Conservation (phyloP, 2,329 filamentous ascomycete genomes). For the Whalleya microplaca region DNA sequence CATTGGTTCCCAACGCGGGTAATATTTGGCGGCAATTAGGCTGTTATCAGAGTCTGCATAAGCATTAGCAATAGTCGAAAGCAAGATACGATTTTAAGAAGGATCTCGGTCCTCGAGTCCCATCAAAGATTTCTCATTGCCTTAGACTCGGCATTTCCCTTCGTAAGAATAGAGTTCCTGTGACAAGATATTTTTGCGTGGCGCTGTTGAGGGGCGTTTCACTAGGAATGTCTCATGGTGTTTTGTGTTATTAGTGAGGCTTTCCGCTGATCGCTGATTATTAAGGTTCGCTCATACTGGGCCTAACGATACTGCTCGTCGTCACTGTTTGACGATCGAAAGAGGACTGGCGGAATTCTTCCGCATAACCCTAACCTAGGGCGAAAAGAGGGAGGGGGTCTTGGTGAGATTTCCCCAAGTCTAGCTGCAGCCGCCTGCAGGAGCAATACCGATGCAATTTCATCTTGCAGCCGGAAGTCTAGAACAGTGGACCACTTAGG, state of each 20-base stretch:
- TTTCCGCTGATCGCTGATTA: background rate
- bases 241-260: background rate
- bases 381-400: background rate
- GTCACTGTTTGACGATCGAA: background rate
- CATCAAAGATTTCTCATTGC: background rate
- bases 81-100: background rate
- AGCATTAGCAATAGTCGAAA: background rate
- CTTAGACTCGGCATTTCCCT: background rate
- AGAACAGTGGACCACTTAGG: conserved; percentile 18
- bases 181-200: background rate
- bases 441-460: conserved; percentile 32
- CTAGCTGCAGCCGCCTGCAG: conserved; percentile 18
- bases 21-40: conserved; percentile 27
- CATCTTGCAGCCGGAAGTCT: conserved; percentile 27
- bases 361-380: background rate
- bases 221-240: background rate
- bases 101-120: background rate
- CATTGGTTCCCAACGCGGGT: conserved; percentile 13
- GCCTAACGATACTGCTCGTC: background rate
- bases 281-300: background rate
- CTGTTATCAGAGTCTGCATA: conserved; percentile 23
- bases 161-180: background rate
- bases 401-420: conserved; percentile 3
- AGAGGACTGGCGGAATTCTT: background rate
- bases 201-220: background rate